Conservation (phyloP, 805 yeast genomes). For the Barnettozyma vustinii region DNA sequence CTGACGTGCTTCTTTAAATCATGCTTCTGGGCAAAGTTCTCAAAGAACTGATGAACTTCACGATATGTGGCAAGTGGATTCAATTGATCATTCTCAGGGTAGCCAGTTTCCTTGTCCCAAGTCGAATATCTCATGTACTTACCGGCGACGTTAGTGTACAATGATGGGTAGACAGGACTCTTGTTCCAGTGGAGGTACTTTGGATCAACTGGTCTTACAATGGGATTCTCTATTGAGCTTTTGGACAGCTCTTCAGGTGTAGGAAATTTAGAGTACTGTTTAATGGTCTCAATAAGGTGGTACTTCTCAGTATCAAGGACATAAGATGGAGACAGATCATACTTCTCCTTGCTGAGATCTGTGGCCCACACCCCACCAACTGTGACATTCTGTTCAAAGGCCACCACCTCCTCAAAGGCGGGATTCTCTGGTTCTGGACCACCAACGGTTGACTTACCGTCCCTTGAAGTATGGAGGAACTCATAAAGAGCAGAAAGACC, state of each 20-base stretch:
- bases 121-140: slow-evolving; percentile 8
- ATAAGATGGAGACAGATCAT: too few relatives aligned
- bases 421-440: background rate
- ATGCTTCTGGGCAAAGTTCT: slow-evolving; percentile 25
- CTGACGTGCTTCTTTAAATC: slow-evolving; percentile 30
- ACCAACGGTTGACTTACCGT: slow-evolving; percentile 25
- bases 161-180: slow-evolving; percentile 30
- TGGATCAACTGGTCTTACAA: slow-evolving; percentile 23
- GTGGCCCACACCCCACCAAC: slow-evolving; percentile 39
- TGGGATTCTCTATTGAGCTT: slow-evolving; percentile 16
- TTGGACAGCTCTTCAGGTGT: slow-evolving; percentile 9
- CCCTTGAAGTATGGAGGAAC: slow-evolving; percentile 24
- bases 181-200: slow-evolving; percentile 31
- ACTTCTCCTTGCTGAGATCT: background rate
- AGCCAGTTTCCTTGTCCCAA: slow-evolving; percentile 26
- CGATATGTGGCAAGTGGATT: slow-evolving; percentile 24
- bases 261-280: slow-evolving; percentile 14
- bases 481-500: slow-evolving; percentile 28
- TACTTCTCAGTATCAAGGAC: slow-evolving; percentile 30
- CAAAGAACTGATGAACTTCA: slow-evolving; percentile 5
- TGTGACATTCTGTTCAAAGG: slow-evolving; percentile 33
- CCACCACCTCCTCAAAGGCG: slow-evolving; percentile 25
- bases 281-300: slow-evolving; percentile 29
- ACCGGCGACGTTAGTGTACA: slow-evolving; percentile 35
- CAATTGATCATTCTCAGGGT: slow-evolving; percentile 27